These are phyloP conservation scores for Filobasidium wieringae DNA, from an alignment of 768 basidiomycete species.

Conservation along the genomic window DNA sequence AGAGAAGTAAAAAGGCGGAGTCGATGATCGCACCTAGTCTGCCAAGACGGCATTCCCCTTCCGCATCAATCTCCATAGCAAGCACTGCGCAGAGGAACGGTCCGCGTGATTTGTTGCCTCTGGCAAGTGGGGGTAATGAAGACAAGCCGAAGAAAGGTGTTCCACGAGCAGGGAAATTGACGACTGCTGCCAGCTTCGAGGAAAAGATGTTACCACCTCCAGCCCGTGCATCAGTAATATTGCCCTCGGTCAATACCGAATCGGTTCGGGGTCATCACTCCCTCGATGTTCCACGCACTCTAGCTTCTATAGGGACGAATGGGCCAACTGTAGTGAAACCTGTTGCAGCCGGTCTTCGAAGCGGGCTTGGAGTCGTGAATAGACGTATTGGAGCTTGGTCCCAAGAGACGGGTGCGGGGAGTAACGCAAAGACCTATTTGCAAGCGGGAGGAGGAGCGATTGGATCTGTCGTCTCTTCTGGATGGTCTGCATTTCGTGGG, in stretches of 20 bases:
- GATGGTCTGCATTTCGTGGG: conserved; percentile 11
- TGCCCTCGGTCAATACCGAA: neutral
- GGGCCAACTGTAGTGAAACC: neutral
- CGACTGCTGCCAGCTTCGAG: neutral
- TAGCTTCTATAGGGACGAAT: neutral
- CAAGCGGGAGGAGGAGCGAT: conserved; percentile 13
- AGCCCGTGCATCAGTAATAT: neutral
- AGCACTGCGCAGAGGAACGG: too few species aligned
- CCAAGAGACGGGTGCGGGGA: neutral
- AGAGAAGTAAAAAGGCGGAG: neutral
- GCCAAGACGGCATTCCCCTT: neutral
- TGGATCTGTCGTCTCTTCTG: conserved; percentile 11
- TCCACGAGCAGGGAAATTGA: neutral
- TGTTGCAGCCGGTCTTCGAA: neutral
- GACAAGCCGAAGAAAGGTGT: too few species aligned
- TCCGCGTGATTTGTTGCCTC: too few species aligned
- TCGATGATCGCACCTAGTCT: neutral
- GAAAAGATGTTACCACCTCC: neutral
- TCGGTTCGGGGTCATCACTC: neutral
- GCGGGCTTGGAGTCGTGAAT: neutral
- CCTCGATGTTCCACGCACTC: neutral
- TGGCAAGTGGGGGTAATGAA: too few species aligned
- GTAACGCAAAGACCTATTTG: conserved; percentile 1
- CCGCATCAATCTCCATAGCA: neutral
- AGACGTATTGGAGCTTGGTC: neutral